These are phyloP conservation scores for Podaxis sp. DNA, from an alignment of 768 basidiomycete species.

Conservation along the genomic window DNA sequence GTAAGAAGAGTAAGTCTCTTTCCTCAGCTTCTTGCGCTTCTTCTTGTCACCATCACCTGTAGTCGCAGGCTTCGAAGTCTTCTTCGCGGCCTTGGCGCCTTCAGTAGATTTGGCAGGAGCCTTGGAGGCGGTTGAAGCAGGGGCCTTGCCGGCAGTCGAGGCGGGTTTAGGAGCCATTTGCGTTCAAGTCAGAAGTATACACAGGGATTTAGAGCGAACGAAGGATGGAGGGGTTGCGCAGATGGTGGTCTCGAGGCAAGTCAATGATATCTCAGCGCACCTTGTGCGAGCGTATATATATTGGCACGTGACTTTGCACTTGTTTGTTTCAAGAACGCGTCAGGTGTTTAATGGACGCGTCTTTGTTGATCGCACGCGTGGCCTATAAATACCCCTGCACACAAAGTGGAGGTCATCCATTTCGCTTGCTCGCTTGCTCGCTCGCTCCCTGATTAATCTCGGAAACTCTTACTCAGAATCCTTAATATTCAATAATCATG, in stretches of 20 bases:
- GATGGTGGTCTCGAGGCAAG: slow-evolving; percentile 30
- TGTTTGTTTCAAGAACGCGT: slow-evolving; percentile 34
- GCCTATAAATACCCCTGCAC: background rate
- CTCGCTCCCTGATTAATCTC: background rate
- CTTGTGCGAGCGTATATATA: slow-evolving; percentile 36
- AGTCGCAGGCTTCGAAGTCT: slow-evolving; percentile 58
- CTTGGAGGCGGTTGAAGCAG: slow-evolving; percentile 68
- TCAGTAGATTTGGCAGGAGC: slow-evolving; percentile 69
- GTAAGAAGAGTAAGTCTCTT: slow-evolving; percentile 93
- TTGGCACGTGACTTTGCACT: slow-evolving; percentile 42
- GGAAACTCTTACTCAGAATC: background rate
- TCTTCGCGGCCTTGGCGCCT: slow-evolving; percentile 75
- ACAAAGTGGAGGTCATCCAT: background rate
- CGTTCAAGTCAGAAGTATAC: slow-evolving; percentile 13
- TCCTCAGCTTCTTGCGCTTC: slow-evolving; percentile 75
- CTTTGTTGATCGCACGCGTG: slow-evolving; percentile 31
- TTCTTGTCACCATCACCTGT: slow-evolving; percentile 82
- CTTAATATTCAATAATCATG: slow-evolving; percentile 29
- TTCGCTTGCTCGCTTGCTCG: background rate
- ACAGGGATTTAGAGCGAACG: background rate
- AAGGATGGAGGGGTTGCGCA: slow-evolving; percentile 15
- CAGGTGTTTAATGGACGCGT: slow-evolving; percentile 32
- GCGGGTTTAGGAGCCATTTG: slow-evolving; percentile 81
- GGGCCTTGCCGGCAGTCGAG: slow-evolving; percentile 80
- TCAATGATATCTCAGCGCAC: slow-evolving; percentile 21